Conservation (phyloP, 1,284 basidiomycete species). For the Mrakiaceae sp. region DNA sequence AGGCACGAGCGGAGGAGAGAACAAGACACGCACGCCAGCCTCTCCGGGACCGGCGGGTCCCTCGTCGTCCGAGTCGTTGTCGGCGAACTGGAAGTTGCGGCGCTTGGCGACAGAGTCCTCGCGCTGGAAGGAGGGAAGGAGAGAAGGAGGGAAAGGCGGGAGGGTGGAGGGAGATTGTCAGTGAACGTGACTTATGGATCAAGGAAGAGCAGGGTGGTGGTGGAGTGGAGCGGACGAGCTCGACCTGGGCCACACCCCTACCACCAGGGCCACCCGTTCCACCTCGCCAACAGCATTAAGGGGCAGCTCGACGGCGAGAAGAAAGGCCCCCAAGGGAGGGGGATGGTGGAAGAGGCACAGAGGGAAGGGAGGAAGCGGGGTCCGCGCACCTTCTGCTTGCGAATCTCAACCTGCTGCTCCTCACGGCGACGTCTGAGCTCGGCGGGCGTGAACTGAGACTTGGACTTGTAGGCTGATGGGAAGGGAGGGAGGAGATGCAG, state of each 20-base stretch:
- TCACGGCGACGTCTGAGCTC: conserved; percentile 81
- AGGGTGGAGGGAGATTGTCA: neutral
- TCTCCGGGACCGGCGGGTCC: conserved; percentile 54
- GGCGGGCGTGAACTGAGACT: conserved; percentile 36
- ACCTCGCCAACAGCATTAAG: neutral
- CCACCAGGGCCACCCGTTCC: no score
- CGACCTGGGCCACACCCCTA: no score
- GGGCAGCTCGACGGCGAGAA: neutral
- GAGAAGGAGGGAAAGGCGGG: neutral
- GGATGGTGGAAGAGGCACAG: neutral
- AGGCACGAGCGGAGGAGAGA: neutral
- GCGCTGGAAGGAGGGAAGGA: conserved; percentile 36
- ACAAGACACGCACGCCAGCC: conserved; percentile 47
- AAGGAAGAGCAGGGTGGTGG: neutral
- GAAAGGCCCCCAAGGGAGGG: neutral
- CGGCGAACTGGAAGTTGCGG: conserved; percentile 72
- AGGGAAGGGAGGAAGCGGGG: neutral
- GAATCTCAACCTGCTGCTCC: conserved; percentile 94
- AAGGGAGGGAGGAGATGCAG: neutral
- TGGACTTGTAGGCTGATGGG: conserved; percentile 34
- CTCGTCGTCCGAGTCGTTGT: conserved; percentile 77
- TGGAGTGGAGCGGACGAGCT: no score
- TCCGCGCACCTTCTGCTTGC: conserved; percentile 60
- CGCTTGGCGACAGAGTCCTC: conserved; percentile 96
- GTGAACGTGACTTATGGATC: neutral